Evolutionary conservation across 2,329 filamentous ascomycete species (phyloP).

Genomic region (Leptographium flavum): DNA sequence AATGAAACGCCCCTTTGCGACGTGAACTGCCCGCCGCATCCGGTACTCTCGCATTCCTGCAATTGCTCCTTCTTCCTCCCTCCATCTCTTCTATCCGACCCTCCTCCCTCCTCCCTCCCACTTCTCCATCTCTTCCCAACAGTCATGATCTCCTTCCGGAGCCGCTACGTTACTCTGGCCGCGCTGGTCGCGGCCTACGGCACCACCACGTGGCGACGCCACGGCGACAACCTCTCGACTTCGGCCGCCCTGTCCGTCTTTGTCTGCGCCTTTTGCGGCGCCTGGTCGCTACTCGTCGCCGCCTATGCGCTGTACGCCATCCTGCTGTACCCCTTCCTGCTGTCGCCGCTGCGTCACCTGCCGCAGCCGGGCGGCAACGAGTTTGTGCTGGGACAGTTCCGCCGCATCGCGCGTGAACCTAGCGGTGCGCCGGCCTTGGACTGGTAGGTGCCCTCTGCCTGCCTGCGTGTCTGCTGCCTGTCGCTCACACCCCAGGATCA

Average conservation of each 20-base stretch:
- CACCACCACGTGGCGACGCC: constrained; percentile 1
- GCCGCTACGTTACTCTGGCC: neutral
- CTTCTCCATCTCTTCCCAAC: too few relatives aligned
- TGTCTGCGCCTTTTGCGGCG: constrained; percentile 22
- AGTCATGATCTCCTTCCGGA: neutral
- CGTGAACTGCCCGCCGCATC: too few relatives aligned
- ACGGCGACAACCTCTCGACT: neutral
- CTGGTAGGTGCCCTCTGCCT: constrained; percentile 23
- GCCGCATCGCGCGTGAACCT: constrained; percentile 22
- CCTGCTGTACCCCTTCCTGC: constrained; percentile 32
- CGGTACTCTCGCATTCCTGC: too few relatives aligned
- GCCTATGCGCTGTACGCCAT: constrained; percentile 25
- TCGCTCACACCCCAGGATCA: constrained; percentile 30
- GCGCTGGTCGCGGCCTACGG: constrained; percentile 6
- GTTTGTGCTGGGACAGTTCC: constrained; percentile 34
- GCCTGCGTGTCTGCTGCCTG: too few relatives aligned
- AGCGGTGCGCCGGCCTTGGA: constrained; percentile 30
- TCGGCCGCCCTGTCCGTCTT: neutral
- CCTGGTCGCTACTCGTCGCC: constrained; percentile 22
- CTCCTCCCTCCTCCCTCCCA: too few relatives aligned
- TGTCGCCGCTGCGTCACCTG: constrained; percentile 34
- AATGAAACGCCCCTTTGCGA: too few relatives aligned
- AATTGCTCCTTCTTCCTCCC: too few relatives aligned
- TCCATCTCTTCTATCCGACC: too few relatives aligned
- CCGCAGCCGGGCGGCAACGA: constrained; percentile 28